Evolutionary conservation across 1,139 yeast genomes (phyloP), one percentile per base, ranked within the genome.

Genomic region (Hyphopichia burtonii): DNA sequence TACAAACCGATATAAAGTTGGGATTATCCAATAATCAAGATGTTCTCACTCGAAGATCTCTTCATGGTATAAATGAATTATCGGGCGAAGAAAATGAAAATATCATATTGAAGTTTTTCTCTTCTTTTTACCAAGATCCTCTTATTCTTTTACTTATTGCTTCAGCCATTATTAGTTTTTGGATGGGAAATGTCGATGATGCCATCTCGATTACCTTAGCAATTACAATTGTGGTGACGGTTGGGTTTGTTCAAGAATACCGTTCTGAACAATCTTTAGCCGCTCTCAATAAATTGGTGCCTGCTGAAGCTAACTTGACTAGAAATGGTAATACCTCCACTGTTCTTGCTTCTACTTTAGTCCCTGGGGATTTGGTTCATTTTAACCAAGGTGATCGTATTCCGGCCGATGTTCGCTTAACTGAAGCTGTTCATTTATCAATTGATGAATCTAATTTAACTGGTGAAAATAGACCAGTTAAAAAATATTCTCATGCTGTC

Each of bases 191-290:
- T 63, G 80, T 82, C 32, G 97, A 91, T 60, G 99, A 93, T 61
- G 96, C 98, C 2, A 69, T 93, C 20, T 83, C 94, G 47, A 91
- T 91, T 55, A 83, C 95, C 0, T 71, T 89, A 50, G 98, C 98
- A 6, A 87, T 91, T 44, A 55, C 86, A 32, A 90, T 91, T 52
- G 98, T 91, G 25, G 96, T 91, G 8, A 79, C 94, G 0, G 99
- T 93, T 25, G 99, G 98, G 0, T 93, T 93, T 65, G 91, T 93
- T 19, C 99, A 93, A 64, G 99, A 93, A 61, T 90, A 90, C 59
- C 76, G 97, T 54, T 86, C 96, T 0, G 99, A 93, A 60, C 86
- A 93, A 67, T 86, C 96, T 2, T 70, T 93, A 45, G 96, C 89
- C 57, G 98, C 97, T 0, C 76, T 93, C 49, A 90, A 86, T 60